Percentiles rank a stretch among this genome's conserved stretches.
Evolutionary conservation across 805 yeast genomes (phyloP).

Genomic region (Metschnikowia cerradonensis): DNA sequence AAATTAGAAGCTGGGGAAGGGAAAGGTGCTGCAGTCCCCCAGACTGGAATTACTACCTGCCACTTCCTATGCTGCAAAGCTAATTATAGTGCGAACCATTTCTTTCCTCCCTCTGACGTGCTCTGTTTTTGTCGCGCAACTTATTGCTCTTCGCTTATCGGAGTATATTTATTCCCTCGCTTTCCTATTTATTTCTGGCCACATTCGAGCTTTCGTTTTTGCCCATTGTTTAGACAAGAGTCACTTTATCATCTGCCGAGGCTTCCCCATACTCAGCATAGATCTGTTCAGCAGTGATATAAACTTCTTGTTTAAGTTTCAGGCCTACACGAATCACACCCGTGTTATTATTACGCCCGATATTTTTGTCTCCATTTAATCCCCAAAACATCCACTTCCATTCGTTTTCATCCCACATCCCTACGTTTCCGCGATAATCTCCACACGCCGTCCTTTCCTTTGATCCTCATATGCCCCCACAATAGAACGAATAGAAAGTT

Average conservation of each 20-base stretch:
- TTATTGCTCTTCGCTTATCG: slow-evolving; percentile 4
- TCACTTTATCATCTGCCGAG: not conserved
- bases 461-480: not conserved
- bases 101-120: not conserved
- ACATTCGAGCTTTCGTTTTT: not conserved
- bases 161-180: not conserved
- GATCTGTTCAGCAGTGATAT: not conserved
- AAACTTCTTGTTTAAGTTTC: not conserved
- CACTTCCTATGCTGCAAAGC: not conserved
- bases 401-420: not conserved
- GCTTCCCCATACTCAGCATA: not conserved
- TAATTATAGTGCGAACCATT: not conserved
- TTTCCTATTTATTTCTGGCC: not conserved
- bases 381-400: not conserved
- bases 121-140: slow-evolving; percentile 1
- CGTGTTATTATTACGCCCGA: not conserved
- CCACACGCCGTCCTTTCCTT: not conserved
- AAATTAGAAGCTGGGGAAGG: not conserved
- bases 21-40: not conserved
- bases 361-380: not conserved
- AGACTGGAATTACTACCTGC: not conserved
- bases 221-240: not conserved
- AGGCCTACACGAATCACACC: not conserved
- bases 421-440: not conserved
- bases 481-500: not conserved